phyloP scores from a whole-genome alignment of 352 stramenopile genomes.

The Phytophthora crassamura region DNA sequence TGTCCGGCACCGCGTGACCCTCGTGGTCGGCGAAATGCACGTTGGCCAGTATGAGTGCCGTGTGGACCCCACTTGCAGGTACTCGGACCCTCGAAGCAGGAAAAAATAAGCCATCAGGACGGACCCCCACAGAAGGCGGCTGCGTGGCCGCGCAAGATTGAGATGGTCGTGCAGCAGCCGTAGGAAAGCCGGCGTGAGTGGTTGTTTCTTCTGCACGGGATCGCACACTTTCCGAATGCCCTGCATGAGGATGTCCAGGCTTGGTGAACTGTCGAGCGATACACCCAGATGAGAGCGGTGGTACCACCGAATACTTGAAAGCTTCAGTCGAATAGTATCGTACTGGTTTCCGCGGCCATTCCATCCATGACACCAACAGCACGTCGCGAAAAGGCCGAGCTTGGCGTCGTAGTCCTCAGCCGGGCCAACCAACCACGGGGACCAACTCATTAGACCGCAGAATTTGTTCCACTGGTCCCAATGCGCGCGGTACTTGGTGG shows the following conservation, averaged over 20 bases:
- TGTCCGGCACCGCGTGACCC: neutral
- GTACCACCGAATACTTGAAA: slow-evolving; percentile 2
- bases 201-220: neutral
- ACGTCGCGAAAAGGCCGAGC: slow-evolving; percentile 2
- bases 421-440: neutral
- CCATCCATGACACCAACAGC: neutral
- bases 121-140: slow-evolving; percentile 5
- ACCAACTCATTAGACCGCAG: neutral
- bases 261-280: neutral
- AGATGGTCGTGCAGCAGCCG: neutral
- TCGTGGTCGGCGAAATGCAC: neutral
- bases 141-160: neutral
- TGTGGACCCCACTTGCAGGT: neutral
- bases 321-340: slow-evolving; percentile 1
- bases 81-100: slow-evolving; percentile 6
- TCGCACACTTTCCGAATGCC: neutral
- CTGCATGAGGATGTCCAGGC: neutral
- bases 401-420: neutral
- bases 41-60: neutral
- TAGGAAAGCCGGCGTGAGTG: slow-evolving; percentile 6
- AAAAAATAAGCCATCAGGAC: slow-evolving; percentile 5
- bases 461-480: slow-evolving; percentile 19
- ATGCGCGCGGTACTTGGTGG: slow-evolving; percentile 1
- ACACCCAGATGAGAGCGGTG: neutral
- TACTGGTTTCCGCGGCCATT: slow-evolving; percentile 4